Evolutionary conservation across 768 basidiomycete genomes (phyloP).

Genomic region (Suillus luteus): DNA sequence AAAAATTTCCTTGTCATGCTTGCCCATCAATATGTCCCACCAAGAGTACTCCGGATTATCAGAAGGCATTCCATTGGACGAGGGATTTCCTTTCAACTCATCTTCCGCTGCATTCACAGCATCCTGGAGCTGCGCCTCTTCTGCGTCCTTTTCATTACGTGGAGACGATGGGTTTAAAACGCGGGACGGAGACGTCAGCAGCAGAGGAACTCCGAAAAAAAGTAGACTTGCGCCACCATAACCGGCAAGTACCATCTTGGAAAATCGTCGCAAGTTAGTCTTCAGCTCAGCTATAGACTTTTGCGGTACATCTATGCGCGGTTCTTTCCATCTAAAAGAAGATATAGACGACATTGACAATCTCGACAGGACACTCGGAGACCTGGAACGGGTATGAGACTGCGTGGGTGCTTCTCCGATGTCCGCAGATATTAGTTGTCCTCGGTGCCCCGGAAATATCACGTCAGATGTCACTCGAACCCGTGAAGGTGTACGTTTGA

Average conservation of each 20-base stretch:
- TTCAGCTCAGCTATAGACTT: constrained; percentile 55
- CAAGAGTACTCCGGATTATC: constrained; percentile 58
- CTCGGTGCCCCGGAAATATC: constrained; percentile 63
- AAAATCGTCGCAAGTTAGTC: constrained; percentile 71
- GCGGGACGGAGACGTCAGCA: constrained; percentile 29
- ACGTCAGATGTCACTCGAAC: constrained; percentile 74
- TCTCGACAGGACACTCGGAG: constrained; percentile 28
- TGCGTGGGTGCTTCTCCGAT: constrained; percentile 60
- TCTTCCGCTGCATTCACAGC: constrained; percentile 74
- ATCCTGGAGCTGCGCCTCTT: constrained; percentile 62
- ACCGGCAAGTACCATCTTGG: constrained; percentile 81
- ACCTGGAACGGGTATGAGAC: constrained; percentile 34
- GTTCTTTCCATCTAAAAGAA: constrained; percentile 27
- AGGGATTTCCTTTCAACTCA: constrained; percentile 48
- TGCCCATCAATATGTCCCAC: constrained; percentile 83
- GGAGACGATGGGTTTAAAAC: constrained; percentile 28
- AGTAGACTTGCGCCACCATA: constrained; percentile 82
- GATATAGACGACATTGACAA: constrained; percentile 31
- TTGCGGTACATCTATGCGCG: constrained; percentile 23
- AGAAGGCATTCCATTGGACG: constrained; percentile 28
- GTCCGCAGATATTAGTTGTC: constrained; percentile 79
- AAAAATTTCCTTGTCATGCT: constrained; percentile 83
- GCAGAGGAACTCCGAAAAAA: constrained; percentile 71
- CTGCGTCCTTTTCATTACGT: constrained; percentile 46
- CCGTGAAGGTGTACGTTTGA: constrained; percentile 47